phyloP scores from a whole-genome alignment of 2,329 filamentous ascomycete genomes.

The Pezicula neosporulosa region DNA sequence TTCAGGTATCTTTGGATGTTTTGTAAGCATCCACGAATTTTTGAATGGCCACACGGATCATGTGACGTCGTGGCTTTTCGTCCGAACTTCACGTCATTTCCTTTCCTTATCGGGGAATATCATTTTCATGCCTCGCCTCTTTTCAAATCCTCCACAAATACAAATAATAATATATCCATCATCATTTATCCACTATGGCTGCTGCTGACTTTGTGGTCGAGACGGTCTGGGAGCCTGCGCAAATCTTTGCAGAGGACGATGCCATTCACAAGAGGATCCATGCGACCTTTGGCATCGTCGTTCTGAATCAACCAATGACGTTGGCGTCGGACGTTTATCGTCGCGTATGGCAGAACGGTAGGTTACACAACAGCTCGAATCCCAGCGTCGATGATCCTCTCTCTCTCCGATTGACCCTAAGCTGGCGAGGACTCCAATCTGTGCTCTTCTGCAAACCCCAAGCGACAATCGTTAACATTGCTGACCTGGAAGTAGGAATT shows the following conservation, averaged over 20 bases:
- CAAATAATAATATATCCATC: too few species aligned
- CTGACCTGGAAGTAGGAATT: conserved; percentile 41
- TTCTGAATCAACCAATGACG: conserved; percentile 57
- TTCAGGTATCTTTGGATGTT: conserved; percentile 9
- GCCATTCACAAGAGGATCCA: conserved; percentile 1
- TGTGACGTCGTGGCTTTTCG: not conserved
- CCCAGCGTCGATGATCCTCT: too few species aligned
- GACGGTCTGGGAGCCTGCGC: too few species aligned
- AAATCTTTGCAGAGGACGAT: too few species aligned
- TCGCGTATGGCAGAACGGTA: too few species aligned
- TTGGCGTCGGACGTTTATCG: not conserved
- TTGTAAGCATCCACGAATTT: conserved; percentile 22
- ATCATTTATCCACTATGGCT: too few species aligned
- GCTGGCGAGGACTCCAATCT: too few species aligned
- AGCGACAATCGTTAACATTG: not conserved
- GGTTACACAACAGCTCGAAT: not conserved
- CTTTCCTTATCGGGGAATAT: not conserved
- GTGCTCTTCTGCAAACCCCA: not conserved
- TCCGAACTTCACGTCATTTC: not conserved
- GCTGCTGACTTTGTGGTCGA: conserved; percentile 6
- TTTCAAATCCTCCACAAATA: not conserved
- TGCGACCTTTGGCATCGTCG: conserved; percentile 43
- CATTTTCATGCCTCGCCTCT: not conserved
- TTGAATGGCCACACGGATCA: conserved; percentile 4
- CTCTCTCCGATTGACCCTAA: too few species aligned